Base-by-base conservation (phyloP, 2,329 filamentous ascomycete species). In the Cordyceps pruinosa region DNA sequence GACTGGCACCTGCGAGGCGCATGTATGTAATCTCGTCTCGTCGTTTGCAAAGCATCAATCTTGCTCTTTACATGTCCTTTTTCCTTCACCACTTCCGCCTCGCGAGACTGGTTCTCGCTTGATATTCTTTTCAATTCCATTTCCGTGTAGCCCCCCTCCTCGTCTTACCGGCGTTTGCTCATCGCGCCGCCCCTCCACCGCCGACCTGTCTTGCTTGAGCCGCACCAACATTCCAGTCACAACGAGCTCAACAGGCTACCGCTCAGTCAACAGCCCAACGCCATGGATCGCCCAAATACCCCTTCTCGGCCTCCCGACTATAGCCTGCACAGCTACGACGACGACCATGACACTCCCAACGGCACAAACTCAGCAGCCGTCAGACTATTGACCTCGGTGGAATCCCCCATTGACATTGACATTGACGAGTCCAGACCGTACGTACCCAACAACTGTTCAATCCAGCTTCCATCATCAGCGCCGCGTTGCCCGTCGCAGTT, bases 351-450 rank as follows among this genome's bases (percentile, higher is more conserved):
- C 61, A 77, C 74, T 28, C 75, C 75, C 19, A 73, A 72, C 39
- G 73, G 74, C 59, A 72, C 75, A 57, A 79, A 78, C 65, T 70
- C 76, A 45, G 77, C 82, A 34, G 80, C 77, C 60, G 77, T 86
- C 56, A 77, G 84, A 64, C 72, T 87, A 64, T 72, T 87, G 71
- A 86, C 83, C 53, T 85, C 82, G 7, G 76, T 83, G 68, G 83
- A 86, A 65, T 82, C 84, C 47, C 71, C 77, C 32, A 60, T 72
- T 44, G n/a, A n/a, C n/a, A n/a, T n/a, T n/a, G n/a, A n/a, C n/a
- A n/a, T n/a, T n/a, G 60, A 67, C 64, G 73, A 72, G 71, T 75
- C 61, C 57, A 72, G 75, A 67, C 75, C 78, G 82, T 85, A 85
- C 75, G 83, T 85, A 72, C 62, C 63, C 15, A 30, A 28, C 21